A percentile compares a stretch with the other conserved stretches of the same genome.
Conservation (phyloP, 2,329 filamentous ascomycete genomes). For the Penicillium sp. region DNA sequence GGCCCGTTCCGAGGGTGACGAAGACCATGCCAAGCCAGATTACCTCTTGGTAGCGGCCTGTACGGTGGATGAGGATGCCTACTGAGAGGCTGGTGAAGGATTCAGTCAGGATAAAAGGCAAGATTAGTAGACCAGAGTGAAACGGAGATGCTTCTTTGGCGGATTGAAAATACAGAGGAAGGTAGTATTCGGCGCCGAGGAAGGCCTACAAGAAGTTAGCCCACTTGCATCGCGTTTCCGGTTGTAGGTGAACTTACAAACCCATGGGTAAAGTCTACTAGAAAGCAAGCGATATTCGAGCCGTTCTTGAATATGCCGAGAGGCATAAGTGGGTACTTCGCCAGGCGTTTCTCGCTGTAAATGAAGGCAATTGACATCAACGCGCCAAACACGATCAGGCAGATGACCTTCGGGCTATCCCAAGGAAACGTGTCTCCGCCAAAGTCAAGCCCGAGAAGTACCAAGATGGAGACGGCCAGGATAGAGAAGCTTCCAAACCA, state of each 20-base stretch:
- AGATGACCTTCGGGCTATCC: slow-evolving; percentile 60
- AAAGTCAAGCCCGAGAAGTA: slow-evolving; percentile 60
- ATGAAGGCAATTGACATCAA: slow-evolving; percentile 59
- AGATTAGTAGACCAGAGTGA: slow-evolving; percentile 61
- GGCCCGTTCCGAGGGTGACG: slow-evolving; percentile 52
- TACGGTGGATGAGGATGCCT: slow-evolving; percentile 57
- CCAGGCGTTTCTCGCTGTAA: slow-evolving; percentile 66
- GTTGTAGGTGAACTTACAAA: slow-evolving; percentile 37
- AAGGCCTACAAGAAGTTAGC: slow-evolving; percentile 57
- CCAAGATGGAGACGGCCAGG: slow-evolving; percentile 56
- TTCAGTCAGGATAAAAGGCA: slow-evolving; percentile 62
- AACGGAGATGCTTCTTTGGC: slow-evolving; percentile 66
- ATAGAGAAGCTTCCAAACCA: slow-evolving; percentile 60
- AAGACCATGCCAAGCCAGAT: slow-evolving; percentile 51
- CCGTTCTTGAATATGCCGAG: slow-evolving; percentile 62
- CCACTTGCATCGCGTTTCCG: not conserved
- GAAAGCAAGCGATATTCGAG: slow-evolving; percentile 64
- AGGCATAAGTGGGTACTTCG: slow-evolving; percentile 71
- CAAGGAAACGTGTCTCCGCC: slow-evolving; percentile 59
- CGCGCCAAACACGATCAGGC: slow-evolving; percentile 57
- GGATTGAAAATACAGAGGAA: slow-evolving; percentile 75
- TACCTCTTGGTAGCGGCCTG: slow-evolving; percentile 54
- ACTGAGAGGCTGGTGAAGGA: slow-evolving; percentile 51
- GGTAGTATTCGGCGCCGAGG: slow-evolving; percentile 70
- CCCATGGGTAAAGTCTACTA: slow-evolving; percentile 54